Percentiles rank a stretch among this genome's conserved stretches.
Conservation (phyloP, 371 early-diverging fungal species). For the Phascolomyces articulosus region DNA sequence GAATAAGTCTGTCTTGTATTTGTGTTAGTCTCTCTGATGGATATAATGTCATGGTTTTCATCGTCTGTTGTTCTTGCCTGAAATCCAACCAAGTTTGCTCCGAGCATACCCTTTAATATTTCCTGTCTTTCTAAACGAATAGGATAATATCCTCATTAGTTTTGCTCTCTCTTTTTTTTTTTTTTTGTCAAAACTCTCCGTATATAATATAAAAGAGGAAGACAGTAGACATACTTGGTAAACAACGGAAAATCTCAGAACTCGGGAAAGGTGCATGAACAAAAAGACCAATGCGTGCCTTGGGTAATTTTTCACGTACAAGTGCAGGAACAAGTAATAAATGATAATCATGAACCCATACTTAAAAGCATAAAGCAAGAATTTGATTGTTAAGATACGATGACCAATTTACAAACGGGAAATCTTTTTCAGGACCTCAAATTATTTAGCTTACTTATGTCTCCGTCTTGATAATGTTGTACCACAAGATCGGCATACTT, state of each 20-base stretch:
- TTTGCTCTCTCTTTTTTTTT: neutral
- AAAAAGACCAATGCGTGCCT: slow-evolving; percentile 93
- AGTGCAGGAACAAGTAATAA: slow-evolving; percentile 88
- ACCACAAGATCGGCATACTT: slow-evolving; percentile 83
- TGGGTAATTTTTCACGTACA: slow-evolving; percentile 77
- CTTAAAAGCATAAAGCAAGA: no score
- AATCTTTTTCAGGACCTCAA: no score
- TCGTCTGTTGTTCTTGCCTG: slow-evolving; percentile 75
- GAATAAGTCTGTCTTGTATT: slow-evolving; percentile 77
- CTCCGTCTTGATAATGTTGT: slow-evolving; percentile 77
- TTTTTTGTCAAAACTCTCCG: no score
- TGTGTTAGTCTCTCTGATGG: neutral
- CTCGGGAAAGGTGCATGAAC: slow-evolving; percentile 97
- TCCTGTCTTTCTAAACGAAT: slow-evolving; percentile 75
- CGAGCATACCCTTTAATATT: slow-evolving; percentile 90
- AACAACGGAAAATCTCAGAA: slow-evolving; percentile 92
- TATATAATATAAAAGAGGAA: no score
- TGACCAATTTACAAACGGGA: no score
- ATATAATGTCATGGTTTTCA: no score
- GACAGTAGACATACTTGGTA: slow-evolving; percentile 63
- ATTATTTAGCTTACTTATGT: slow-evolving; percentile 68
- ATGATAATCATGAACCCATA: slow-evolving; percentile 99
- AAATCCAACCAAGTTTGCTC: slow-evolving; percentile 91
- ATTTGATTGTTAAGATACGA: no score
- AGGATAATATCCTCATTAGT: neutral